These are phyloP conservation scores for Pelargonium nanum DNA, from an alignment of 345 rosid species.

Conservation along the genomic window DNA sequence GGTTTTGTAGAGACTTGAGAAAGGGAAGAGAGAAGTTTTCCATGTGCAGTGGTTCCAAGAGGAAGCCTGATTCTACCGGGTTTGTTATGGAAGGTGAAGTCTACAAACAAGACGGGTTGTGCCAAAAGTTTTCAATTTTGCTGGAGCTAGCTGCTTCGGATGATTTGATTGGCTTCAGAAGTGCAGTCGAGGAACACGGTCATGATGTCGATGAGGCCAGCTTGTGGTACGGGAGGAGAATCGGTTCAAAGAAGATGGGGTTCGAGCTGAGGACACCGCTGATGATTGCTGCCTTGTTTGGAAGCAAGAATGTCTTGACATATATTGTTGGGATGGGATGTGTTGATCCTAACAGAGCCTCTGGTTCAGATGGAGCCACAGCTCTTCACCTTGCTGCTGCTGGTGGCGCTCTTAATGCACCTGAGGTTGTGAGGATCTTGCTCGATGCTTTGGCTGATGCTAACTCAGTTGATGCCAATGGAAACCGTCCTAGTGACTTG, in stretches of 20 bases:
- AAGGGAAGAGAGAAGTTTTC: slow-evolving; percentile 5
- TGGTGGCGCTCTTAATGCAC: slow-evolving; percentile 47
- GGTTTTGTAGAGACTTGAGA: slow-evolving; percentile 15
- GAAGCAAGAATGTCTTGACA: slow-evolving; percentile 55
- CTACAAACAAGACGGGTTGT: slow-evolving; percentile 20
- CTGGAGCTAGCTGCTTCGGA: slow-evolving; percentile 63
- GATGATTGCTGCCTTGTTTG: slow-evolving; percentile 80
- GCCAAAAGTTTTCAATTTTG: slow-evolving; percentile 35
- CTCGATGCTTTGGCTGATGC: slow-evolving; percentile 57
- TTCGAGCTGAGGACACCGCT: slow-evolving; percentile 76
- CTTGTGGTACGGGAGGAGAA: slow-evolving; percentile 68
- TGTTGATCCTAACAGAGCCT: slow-evolving; percentile 50
- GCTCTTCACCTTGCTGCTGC: slow-evolving; percentile 80
- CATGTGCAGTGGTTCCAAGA: slow-evolving; percentile 38
- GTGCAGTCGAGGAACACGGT: slow-evolving; percentile 43
- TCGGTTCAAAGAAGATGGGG: slow-evolving; percentile 55
- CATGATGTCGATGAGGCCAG: slow-evolving; percentile 41
- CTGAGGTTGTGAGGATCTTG: slow-evolving; percentile 55
- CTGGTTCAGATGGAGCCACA: slow-evolving; percentile 65
- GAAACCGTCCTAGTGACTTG: slow-evolving; percentile 51
- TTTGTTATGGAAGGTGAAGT: slow-evolving; percentile 25
- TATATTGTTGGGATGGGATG: slow-evolving; percentile 40
- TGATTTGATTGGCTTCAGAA: slow-evolving; percentile 54
- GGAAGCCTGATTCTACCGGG: slow-evolving; percentile 20
- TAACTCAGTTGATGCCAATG: slow-evolving; percentile 42